A percentile compares a stretch with the other conserved stretches of the same genome.
phyloP scores from a whole-genome alignment of 1,284 basidiomycete genomes.

The Cryptococcus hybrid region DNA sequence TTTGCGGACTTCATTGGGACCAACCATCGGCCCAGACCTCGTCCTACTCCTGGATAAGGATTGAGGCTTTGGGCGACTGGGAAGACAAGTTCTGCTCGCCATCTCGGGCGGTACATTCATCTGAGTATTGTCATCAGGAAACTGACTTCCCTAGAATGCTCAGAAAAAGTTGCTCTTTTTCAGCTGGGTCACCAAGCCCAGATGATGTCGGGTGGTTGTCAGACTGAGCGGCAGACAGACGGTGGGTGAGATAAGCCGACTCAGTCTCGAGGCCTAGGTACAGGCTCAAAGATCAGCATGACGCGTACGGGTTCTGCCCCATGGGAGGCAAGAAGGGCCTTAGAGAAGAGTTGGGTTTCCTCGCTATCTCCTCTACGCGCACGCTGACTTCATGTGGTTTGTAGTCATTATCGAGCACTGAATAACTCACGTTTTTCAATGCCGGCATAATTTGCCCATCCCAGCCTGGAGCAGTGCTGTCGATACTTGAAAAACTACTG shows the following conservation, averaged over 20 bases:
- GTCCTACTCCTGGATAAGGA: not conserved
- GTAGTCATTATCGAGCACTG: not conserved
- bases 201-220: slow-evolving; percentile 1
- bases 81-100: not conserved
- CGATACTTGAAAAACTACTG: not conserved
- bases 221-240: slow-evolving; percentile 24
- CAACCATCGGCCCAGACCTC: not conserved
- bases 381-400: too few relatives aligned
- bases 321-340: too few relatives aligned
- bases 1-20: not conserved
- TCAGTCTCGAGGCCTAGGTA: slow-evolving; percentile 29
- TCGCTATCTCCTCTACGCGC: too few relatives aligned
- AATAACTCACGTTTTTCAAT: slow-evolving; percentile 28
- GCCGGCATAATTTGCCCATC: slow-evolving; percentile 36
- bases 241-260: slow-evolving; percentile 26
- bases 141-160: not conserved
- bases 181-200: not conserved
- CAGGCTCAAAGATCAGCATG: not conserved
- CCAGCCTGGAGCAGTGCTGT: slow-evolving; percentile 13
- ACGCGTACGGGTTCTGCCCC: not conserved
- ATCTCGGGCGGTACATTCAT: too few relatives aligned
- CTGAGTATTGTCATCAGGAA: not conserved
- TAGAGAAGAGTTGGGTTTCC: too few relatives aligned
- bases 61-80: not conserved
- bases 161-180: not conserved